Base-by-base conservation (phyloP, 441 rosid genomes). In the Adansonia rubrostipa region DNA sequence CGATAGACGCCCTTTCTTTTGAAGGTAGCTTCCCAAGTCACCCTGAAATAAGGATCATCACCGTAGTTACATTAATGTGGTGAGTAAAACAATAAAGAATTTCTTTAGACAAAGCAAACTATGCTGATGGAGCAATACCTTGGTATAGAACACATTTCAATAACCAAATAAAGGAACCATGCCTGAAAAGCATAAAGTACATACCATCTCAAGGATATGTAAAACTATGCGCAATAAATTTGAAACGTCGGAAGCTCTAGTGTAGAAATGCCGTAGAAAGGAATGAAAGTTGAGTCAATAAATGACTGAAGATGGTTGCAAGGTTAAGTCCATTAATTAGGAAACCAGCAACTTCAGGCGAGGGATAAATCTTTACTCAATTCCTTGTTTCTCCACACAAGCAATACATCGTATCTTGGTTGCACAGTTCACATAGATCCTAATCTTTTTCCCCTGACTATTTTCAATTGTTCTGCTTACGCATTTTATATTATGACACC, bases 1-100 rank as follows among this genome's bases (percentile, higher is more conserved):
- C 79, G 98, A 90, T 50, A 94, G 89, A 70, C 98, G 97, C 78
- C 98, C 93, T 87, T 96, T 96, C 91, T 89, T 94, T 76, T 89
- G 97, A 81, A 96, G 91, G 85, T 96, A 96, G 82, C 86, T 80
- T 78, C 90, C 94, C 1, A 96, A 82, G 74, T 96, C 97, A 83
- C 99, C 99, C 99, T 96, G 84, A 61, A 79, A 88, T 57, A 76
- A 74, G 74, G 73, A 77, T 60, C 78, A 77, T 54, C 79, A 82
- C 74, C 77, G 42, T 58, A 64, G 67, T 81, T 44, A 60, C 5
- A 44, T 71, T 57, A 66, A 65, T 8, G 65, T 50, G 76, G 76
- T 51, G 13, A 71, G 76, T 51, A 42, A 58, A 19, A 47, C 33
- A 20, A 7, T 4, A 80, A 58, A 76, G 1, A 69, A 40, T 75